These are phyloP conservation scores for Hansenula lynferdii DNA, from an alignment of 1,139 yeast species.

Conservation along the genomic window DNA sequence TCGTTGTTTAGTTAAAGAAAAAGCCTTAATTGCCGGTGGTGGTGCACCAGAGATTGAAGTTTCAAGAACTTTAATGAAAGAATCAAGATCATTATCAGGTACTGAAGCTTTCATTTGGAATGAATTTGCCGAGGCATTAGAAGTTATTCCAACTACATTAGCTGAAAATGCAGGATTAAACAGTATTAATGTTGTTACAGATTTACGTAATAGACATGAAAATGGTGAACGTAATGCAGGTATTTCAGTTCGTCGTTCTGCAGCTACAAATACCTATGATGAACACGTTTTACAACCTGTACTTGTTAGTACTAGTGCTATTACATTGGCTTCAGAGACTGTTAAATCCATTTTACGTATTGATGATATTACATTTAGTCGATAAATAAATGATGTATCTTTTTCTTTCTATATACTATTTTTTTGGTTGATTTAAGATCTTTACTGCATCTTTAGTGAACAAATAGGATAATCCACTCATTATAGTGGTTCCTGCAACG, in stretches of 20 bases:
- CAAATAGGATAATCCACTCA: conserved; percentile 76
- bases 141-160: conserved; percentile 92
- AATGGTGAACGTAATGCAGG: conserved; percentile 94
- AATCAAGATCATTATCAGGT: conserved; percentile 75
- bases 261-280: conserved; percentile 84
- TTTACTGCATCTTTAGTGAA: conserved; percentile 65
- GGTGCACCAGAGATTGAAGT: conserved; percentile 99
- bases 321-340: conserved; percentile 91
- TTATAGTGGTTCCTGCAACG: conserved; percentile 73
- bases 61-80: conserved; percentile 73
- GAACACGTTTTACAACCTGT: conserved; percentile 98
- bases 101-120: conserved; percentile 93
- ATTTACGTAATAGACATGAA: conserved; percentile 87
- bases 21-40: conserved; percentile 96
- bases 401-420: too few species aligned
- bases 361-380: conserved; percentile 87
- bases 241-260: conserved; percentile 89
- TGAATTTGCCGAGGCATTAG: conserved; percentile 94
- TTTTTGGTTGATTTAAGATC: conserved; percentile 33
- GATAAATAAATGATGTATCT: conserved; percentile 41
- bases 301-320: conserved; percentile 88
- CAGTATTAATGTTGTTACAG: conserved; percentile 93
- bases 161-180: conserved; percentile 98
- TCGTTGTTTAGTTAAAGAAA: conserved; percentile 91
- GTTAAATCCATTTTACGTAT: conserved; percentile 94